phyloP scores from a whole-genome alignment of 2,329 filamentous ascomycete species.

The Apiospora hydei region DNA sequence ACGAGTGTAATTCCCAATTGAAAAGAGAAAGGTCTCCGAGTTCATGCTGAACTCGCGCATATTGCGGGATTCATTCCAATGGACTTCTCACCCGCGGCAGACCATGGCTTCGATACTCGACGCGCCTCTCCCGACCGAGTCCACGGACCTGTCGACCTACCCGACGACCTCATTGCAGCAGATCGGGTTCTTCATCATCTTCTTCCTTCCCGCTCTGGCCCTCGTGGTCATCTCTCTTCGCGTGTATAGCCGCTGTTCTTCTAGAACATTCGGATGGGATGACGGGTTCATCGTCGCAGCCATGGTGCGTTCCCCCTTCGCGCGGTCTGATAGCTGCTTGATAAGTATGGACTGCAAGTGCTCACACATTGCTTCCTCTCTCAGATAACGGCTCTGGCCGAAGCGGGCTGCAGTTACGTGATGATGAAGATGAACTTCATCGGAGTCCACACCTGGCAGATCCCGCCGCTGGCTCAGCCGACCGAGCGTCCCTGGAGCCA shows the following conservation, averaged over 20 bases:
- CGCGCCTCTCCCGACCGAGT: neutral
- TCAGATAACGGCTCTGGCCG: slow-evolving; percentile 24
- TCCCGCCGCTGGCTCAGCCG: slow-evolving; percentile 31
- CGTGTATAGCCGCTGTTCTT: slow-evolving; percentile 33
- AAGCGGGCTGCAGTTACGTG: slow-evolving; percentile 27
- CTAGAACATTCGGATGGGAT: slow-evolving; percentile 36
- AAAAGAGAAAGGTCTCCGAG: neutral
- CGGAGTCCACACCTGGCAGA: slow-evolving; percentile 33
- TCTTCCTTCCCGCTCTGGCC: slow-evolving; percentile 34
- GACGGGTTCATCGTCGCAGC: slow-evolving; percentile 11
- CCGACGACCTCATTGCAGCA: slow-evolving; percentile 34
- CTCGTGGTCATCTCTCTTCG: slow-evolving; percentile 32
- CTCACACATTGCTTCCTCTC: slow-evolving; percentile 5
- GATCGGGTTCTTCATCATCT: slow-evolving; percentile 34
- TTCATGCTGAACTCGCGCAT: neutral
- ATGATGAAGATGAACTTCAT: slow-evolving; percentile 31
- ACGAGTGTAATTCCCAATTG: neutral
- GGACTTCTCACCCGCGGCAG: neutral
- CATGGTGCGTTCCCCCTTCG: slow-evolving; percentile 25
- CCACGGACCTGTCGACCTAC: slow-evolving; percentile 24
- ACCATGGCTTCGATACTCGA: neutral
- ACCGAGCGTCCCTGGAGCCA: slow-evolving; percentile 24
- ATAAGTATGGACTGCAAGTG: neutral
- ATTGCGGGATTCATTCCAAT: neutral
- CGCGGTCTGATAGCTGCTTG: slow-evolving; percentile 25